phyloP scores from a whole-genome alignment of 1,139 yeast genomes.

The Yamadazyma diddensiae region DNA sequence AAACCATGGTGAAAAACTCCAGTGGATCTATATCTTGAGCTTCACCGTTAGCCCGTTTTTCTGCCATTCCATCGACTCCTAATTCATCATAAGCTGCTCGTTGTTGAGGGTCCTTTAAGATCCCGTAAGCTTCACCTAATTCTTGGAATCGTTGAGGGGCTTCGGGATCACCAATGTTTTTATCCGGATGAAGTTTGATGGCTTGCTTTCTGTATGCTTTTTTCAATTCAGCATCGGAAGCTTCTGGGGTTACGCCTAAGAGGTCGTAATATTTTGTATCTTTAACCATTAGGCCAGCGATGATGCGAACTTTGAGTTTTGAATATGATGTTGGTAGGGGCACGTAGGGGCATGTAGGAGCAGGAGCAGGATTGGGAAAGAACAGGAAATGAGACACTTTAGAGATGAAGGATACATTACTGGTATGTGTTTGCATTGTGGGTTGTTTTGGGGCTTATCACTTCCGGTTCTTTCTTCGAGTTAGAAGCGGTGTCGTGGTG shows the following conservation, averaged over 20 bases:
- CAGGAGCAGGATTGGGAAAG: no score
- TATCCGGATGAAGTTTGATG: constrained; percentile 92
- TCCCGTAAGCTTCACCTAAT: constrained; percentile 54
- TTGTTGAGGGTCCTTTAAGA: constrained; percentile 35
- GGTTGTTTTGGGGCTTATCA: no score
- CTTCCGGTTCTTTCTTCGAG: no score
- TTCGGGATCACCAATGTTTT: constrained; percentile 71
- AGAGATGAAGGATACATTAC: no score
- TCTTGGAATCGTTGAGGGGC: constrained; percentile 96
- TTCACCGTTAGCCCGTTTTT: constrained; percentile 19
- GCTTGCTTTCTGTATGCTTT: constrained; percentile 95
- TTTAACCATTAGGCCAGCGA: constrained; percentile 59
- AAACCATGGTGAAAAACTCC: constrained; percentile 71
- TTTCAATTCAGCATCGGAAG: constrained; percentile 80
- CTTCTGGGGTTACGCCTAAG: constrained; percentile 75
- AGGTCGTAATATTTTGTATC: constrained; percentile 88
- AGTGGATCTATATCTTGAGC: constrained; percentile 33
- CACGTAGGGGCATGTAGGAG: no score
- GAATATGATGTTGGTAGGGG: no score
- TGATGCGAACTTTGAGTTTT: no score
- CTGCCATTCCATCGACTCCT: constrained; percentile 42
- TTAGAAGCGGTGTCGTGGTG: no score
- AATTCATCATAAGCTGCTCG: constrained; percentile 42
- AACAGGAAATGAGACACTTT: no score
- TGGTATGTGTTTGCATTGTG: no score